Conservation (phyloP, 1,139 yeast species). For the Yamadazyma atmosphaerica region DNA sequence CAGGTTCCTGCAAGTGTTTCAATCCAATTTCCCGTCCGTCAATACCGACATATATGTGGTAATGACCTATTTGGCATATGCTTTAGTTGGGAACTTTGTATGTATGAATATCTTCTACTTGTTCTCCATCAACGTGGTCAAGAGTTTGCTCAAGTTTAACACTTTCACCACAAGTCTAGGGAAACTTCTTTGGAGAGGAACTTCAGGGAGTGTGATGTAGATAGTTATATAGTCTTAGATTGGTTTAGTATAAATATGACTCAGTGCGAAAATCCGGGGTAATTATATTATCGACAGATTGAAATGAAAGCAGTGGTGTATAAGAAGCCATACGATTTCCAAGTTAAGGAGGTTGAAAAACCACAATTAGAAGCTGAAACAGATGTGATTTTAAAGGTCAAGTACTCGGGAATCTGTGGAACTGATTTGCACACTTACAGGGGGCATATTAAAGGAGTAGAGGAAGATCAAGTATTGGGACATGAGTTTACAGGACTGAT, state of each 20-base stretch:
- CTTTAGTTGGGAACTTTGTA: constrained; percentile 30
- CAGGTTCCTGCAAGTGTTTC: constrained; percentile 27
- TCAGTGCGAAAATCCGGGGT: constrained; percentile 2
- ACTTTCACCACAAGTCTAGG: constrained; percentile 4
- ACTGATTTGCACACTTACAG: constrained; percentile 63
- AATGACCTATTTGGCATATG: constrained; percentile 27
- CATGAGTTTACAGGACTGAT: constrained; percentile 52
- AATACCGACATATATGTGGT: constrained; percentile 15
- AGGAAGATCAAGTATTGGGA: constrained; percentile 45
- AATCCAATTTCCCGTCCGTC: constrained; percentile 2
- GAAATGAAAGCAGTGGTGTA: constrained; percentile 61
- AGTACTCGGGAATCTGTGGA: constrained; percentile 60
- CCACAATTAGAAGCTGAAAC: constrained; percentile 41
- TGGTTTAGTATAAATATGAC: too few relatives aligned
- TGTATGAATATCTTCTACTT: constrained; percentile 27
- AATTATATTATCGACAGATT: too few relatives aligned
- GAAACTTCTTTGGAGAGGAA: constrained; percentile 7
- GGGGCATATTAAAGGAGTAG: constrained; percentile 49
- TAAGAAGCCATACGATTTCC: constrained; percentile 48
- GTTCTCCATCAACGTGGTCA: constrained; percentile 7
- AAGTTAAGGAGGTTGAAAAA: constrained; percentile 41
- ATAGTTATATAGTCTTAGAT: too few relatives aligned
- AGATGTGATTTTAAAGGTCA: constrained; percentile 55
- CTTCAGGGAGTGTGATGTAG: not conserved
- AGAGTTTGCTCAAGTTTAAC: not conserved